A percentile compares a stretch with the other conserved stretches of the same genome.
These are phyloP conservation scores for Withania somnifera DNA, from an alignment of 305 asterid species.

Conservation along the genomic window DNA sequence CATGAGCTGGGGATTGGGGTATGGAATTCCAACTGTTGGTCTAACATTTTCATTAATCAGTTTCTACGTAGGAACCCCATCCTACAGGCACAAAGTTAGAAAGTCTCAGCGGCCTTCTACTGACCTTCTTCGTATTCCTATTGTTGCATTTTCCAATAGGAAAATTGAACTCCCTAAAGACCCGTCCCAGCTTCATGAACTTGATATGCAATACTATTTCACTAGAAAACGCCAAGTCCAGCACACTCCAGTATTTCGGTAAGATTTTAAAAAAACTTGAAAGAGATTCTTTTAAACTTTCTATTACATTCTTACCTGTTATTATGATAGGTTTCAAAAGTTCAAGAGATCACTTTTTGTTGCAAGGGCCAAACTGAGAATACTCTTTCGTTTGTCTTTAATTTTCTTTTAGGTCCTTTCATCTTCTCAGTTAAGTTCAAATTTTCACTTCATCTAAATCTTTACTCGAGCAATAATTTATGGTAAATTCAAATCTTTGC, in stretches of 20 bases:
- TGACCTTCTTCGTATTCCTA: constrained; percentile 38
- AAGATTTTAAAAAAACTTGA: background rate
- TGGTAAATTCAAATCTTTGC: background rate
- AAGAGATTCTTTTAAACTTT: too few relatives aligned
- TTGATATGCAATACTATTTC: constrained; percentile 38
- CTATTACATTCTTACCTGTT: background rate
- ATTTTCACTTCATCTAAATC: background rate
- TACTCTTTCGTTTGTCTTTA: background rate
- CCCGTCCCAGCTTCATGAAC: constrained; percentile 46
- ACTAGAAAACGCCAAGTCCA: constrained; percentile 51
- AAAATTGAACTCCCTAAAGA: constrained; percentile 25
- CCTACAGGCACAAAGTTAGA: constrained; percentile 62
- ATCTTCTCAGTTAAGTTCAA: background rate
- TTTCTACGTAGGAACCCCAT: constrained; percentile 60
- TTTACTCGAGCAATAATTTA: background rate
- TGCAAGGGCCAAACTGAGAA: background rate
- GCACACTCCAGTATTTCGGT: constrained; percentile 61
- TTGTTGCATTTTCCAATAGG: constrained; percentile 36
- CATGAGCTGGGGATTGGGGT: constrained; percentile 74
- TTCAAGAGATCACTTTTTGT: background rate
- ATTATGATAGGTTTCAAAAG: background rate
- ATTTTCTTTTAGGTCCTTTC: background rate
- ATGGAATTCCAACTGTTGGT: constrained; percentile 70
- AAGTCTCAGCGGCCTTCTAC: constrained; percentile 39
- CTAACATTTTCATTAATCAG: constrained; percentile 41